These are phyloP conservation scores for Eurotiales sp. DNA, from an alignment of 2,329 filamentous ascomycete species.

Conservation along the genomic window DNA sequence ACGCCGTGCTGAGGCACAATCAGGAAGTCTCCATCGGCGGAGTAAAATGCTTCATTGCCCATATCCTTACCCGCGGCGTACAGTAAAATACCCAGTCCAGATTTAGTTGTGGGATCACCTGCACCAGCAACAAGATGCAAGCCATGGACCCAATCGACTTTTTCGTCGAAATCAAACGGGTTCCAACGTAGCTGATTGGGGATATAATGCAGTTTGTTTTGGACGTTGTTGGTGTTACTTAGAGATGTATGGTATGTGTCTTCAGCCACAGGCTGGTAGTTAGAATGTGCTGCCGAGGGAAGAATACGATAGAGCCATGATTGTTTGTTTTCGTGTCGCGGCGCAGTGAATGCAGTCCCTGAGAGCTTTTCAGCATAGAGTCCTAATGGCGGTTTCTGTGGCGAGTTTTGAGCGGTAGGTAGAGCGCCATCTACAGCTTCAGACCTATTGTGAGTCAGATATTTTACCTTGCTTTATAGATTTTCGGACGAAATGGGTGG, in stretches of 20 bases:
- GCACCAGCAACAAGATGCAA: constrained; percentile 72
- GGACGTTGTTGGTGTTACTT: constrained; percentile 31
- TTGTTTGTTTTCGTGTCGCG: constrained; percentile 65
- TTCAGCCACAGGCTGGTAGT: constrained; percentile 44
- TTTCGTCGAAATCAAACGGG: constrained; percentile 68
- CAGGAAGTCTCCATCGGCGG: constrained; percentile 73
- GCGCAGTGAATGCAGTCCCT: constrained; percentile 68
- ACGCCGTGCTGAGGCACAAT: constrained; percentile 72
- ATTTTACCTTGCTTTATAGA: not conserved
- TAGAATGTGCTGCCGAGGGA: constrained; percentile 59
- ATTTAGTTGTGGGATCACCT: constrained; percentile 74
- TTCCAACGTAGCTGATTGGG: constrained; percentile 81
- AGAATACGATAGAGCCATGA: constrained; percentile 70
- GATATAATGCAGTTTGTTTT: constrained; percentile 62
- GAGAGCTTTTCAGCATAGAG: constrained; percentile 80
- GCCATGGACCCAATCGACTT: constrained; percentile 64
- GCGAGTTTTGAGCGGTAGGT: constrained; percentile 73
- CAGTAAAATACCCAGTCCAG: constrained; percentile 74
- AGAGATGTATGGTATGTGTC: constrained; percentile 45
- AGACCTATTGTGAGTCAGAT: constrained; percentile 50
- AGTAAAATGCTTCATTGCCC: constrained; percentile 77
- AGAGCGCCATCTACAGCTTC: constrained; percentile 73
- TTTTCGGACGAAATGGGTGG: constrained; percentile 16
- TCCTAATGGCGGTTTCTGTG: constrained; percentile 72
- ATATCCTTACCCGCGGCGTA: constrained; percentile 78